Evolutionary conservation across 345 rosid genomes (phyloP).

Genomic region (Salix caprea): DNA sequence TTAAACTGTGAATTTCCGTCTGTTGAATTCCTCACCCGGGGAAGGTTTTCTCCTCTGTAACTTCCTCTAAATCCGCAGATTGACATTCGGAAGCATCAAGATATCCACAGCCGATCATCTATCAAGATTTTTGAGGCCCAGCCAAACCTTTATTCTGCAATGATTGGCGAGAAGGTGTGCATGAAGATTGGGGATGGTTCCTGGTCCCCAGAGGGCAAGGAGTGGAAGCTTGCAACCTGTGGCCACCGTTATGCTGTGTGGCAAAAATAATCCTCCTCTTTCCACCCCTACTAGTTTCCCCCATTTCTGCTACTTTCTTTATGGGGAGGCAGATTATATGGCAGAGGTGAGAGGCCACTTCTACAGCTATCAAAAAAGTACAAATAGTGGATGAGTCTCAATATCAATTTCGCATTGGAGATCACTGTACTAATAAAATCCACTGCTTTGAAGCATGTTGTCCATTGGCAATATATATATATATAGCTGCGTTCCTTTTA

Average conservation of each 20-base stretch:
- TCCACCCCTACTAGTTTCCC: background rate
- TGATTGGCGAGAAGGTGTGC: constrained; percentile 67
- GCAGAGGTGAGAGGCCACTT: background rate
- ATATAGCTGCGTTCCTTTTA: background rate
- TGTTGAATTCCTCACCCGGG: background rate
- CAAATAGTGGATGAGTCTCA: constrained; percentile 7
- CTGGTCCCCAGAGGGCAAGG: constrained; percentile 79
- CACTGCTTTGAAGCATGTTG: no score
- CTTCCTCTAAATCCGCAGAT: constrained; percentile 37
- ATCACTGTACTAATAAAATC: background rate
- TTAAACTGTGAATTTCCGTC: background rate
- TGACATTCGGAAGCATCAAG: constrained; percentile 53
- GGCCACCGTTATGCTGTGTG: constrained; percentile 83
- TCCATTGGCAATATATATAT: no score
- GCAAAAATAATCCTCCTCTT: constrained; percentile 41
- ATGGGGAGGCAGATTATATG: background rate
- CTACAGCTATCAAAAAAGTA: background rate
- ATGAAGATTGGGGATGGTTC: constrained; percentile 90
- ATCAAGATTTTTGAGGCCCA: constrained; percentile 56
- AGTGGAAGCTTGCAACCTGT: constrained; percentile 67
- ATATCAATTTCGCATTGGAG: background rate
- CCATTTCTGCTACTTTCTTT: no score
- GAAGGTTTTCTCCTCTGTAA: background rate
- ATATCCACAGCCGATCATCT: constrained; percentile 63
- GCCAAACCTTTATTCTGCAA: constrained; percentile 67